phyloP scores from a whole-genome alignment of 805 yeast genomes.

The Schwanniomyces sp. region DNA sequence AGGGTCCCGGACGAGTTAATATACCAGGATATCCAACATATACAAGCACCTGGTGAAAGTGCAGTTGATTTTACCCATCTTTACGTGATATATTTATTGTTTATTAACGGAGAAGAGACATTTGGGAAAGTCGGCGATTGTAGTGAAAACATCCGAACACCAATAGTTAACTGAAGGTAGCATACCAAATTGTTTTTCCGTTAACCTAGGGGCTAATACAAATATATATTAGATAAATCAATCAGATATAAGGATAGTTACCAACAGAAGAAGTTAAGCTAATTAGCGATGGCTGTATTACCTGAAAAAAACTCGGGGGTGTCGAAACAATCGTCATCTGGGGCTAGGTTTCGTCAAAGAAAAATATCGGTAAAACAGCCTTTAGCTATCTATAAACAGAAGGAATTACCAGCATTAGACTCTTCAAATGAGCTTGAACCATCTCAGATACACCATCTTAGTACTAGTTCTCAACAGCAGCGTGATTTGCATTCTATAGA shows the following conservation, averaged over 20 bases:
- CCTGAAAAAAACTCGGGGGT: conserved; percentile 33
- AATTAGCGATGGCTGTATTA: conserved; percentile 35
- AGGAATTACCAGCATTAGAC: conserved; percentile 79
- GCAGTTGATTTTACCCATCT: conserved; percentile 3
- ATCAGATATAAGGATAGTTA: conserved; percentile 10
- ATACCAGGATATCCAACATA: conserved; percentile 2
- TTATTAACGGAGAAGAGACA: conserved; percentile 1
- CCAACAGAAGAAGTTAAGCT: not conserved
- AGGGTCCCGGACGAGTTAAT: conserved; percentile 5
- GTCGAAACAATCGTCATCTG: conserved; percentile 32
- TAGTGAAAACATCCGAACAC: conserved; percentile 24
- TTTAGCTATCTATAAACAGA: conserved; percentile 71
- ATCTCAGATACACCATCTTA: conserved; percentile 41
- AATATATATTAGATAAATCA: conserved; percentile 1
- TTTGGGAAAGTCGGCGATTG: conserved; percentile 12
- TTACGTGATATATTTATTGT: conserved; percentile 1
- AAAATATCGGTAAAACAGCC: conserved; percentile 92
- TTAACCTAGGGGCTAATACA: not conserved
- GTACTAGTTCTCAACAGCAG: conserved; percentile 58
- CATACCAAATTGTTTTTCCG: not conserved
- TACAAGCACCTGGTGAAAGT: conserved; percentile 1
- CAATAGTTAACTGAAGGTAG: conserved; percentile 14
- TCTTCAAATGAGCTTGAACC: conserved; percentile 39
- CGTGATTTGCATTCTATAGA: conserved; percentile 88
- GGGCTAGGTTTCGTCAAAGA: conserved; percentile 87